phyloP scores from a whole-genome alignment of 768 basidiomycete genomes.

The Boletus insuetus region DNA sequence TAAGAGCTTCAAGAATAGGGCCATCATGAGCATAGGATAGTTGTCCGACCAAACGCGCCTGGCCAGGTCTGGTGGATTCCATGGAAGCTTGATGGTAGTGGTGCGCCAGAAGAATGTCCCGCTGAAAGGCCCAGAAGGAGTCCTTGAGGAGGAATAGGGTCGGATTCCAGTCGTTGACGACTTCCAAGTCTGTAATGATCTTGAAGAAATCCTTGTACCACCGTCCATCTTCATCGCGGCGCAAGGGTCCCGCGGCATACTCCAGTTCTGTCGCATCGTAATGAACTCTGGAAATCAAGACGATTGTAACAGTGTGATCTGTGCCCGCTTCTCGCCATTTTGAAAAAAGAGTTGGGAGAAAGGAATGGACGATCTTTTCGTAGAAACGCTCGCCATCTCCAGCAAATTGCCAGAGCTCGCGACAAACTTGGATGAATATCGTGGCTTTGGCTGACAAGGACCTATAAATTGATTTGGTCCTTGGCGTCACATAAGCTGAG shows the following conservation, averaged over 20 bases:
- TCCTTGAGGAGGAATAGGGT: slow-evolving; percentile 85
- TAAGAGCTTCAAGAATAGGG: slow-evolving; percentile 92
- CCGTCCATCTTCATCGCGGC: slow-evolving; percentile 66
- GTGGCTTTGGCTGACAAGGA: slow-evolving; percentile 90
- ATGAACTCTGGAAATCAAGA: slow-evolving; percentile 89
- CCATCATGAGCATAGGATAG: slow-evolving; percentile 90
- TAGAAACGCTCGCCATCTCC: slow-evolving; percentile 95
- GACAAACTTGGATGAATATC: slow-evolving; percentile 94
- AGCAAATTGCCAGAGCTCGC: slow-evolving; percentile 95
- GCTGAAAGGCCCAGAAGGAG: slow-evolving; percentile 87
- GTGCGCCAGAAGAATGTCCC: slow-evolving; percentile 86
- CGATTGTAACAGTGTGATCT: slow-evolving; percentile 92
- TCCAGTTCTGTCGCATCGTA: slow-evolving; percentile 80
- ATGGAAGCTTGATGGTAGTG: slow-evolving; percentile 74
- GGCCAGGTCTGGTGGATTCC: slow-evolving; percentile 43
- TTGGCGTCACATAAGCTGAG: slow-evolving; percentile 73
- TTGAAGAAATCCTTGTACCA: slow-evolving; percentile 98
- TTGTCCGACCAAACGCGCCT: slow-evolving; percentile 70
- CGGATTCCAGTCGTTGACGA: slow-evolving; percentile 82
- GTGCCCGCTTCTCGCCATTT: slow-evolving; percentile 84
- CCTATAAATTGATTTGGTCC: slow-evolving; percentile 87
- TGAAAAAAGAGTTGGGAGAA: slow-evolving; percentile 84
- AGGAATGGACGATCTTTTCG: slow-evolving; percentile 97
- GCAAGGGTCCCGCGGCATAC: slow-evolving; percentile 80
- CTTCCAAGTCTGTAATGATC: slow-evolving; percentile 90